Percentiles rank a stretch among this genome's conserved stretches.
phyloP scores from a whole-genome alignment of 106 monocot species.

The Acanthochlamys bracteata region DNA sequence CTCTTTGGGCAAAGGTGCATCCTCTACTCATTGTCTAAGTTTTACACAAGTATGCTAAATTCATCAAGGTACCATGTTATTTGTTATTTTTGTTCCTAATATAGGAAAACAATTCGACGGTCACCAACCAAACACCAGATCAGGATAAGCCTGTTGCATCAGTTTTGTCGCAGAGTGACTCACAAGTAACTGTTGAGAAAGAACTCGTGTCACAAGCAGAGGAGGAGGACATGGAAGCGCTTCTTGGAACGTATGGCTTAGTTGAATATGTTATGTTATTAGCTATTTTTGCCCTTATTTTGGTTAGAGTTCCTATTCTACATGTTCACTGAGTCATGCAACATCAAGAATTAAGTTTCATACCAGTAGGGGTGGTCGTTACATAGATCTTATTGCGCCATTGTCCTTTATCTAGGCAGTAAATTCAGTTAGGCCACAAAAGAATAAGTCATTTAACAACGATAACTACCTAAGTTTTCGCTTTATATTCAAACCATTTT shows the following conservation, averaged over 20 bases:
- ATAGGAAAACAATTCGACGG: conserved; percentile 79
- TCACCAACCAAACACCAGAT: conserved; percentile 36
- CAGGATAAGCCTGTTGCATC: conserved; percentile 48
- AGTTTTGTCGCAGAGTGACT: conserved; percentile 42
- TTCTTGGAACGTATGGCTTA: conserved; percentile 85
- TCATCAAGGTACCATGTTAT: not conserved
- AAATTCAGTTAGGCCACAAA: too few species aligned
- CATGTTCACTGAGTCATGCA: too few species aligned
- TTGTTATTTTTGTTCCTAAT: conserved; percentile 10
- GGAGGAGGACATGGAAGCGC: conserved; percentile 99
- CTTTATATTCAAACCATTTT: too few species aligned
- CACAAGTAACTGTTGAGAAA: conserved; percentile 93
- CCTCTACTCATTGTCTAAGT: not conserved
- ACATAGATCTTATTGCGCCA: too few species aligned
- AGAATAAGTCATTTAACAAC: too few species aligned
- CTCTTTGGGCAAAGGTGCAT: conserved; percentile 97
- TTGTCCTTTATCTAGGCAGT: too few species aligned
- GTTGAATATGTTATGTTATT: not conserved
- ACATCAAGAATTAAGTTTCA: too few species aligned
- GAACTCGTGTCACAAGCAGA: conserved; percentile 95
- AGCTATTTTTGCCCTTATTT: too few species aligned
- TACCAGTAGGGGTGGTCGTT: too few species aligned
- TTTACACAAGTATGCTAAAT: not conserved
- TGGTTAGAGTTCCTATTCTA: too few species aligned
- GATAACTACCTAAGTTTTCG: too few species aligned